These are phyloP conservation scores for Phytopythium delawarense DNA, from an alignment of 352 stramenopile species.

Conservation along the genomic window DNA sequence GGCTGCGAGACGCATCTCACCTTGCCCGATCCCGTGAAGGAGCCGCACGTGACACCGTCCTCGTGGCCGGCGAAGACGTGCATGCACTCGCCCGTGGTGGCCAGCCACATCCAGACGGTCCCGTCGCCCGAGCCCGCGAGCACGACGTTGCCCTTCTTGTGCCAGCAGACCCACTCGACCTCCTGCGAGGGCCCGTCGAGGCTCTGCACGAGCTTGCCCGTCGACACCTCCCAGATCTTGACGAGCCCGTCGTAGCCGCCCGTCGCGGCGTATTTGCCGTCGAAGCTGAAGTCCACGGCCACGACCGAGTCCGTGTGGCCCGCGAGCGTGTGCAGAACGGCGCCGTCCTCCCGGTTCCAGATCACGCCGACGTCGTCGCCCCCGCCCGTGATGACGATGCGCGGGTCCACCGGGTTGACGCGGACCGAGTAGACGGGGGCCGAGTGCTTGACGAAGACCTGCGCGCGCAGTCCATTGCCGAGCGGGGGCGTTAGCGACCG, in stretches of 20 bases:
- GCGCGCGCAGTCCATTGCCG: background rate
- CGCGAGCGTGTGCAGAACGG: constrained; percentile 68
- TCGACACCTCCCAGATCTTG: constrained; percentile 87
- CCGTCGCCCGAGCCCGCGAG: constrained; percentile 85
- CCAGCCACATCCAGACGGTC: constrained; percentile 92
- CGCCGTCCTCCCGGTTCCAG: constrained; percentile 82
- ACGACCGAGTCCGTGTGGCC: constrained; percentile 85
- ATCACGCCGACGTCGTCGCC: constrained; percentile 83
- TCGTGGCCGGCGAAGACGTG: constrained; percentile 98
- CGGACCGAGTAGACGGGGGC: constrained; percentile 80
- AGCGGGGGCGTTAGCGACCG: background rate
- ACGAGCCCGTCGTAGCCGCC: constrained; percentile 84
- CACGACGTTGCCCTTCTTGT: constrained; percentile 89
- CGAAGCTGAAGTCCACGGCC: constrained; percentile 82
- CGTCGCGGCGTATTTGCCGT: constrained; percentile 84
- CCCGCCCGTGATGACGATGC: constrained; percentile 79
- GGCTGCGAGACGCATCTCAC: constrained; percentile 15
- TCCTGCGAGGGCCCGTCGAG: constrained; percentile 88
- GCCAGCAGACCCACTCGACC: constrained; percentile 89
- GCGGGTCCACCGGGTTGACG: constrained; percentile 75
- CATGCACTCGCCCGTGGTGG: constrained; percentile 95
- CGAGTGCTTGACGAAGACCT: constrained; percentile 79
- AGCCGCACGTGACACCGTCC: constrained; percentile 90
- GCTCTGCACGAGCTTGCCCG: constrained; percentile 72
- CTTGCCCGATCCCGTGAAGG: constrained; percentile 95